Evolutionary conservation across 2,329 filamentous ascomycete genomes (phyloP).

Genomic region (Byssoonygena ceratinophila): DNA sequence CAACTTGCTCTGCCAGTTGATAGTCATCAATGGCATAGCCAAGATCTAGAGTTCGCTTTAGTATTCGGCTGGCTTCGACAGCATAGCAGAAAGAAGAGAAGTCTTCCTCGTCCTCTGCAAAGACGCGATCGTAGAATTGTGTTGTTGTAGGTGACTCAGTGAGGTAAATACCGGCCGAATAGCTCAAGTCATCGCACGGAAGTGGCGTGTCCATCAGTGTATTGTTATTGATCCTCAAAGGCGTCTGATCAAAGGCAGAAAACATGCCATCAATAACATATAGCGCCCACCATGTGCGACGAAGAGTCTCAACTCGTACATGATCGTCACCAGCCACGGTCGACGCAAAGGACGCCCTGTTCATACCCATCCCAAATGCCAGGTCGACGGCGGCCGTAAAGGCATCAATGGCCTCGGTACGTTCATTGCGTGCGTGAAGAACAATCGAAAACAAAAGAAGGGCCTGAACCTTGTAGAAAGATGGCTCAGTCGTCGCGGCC

Average conservation of each 20-base stretch:
- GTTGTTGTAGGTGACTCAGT: conserved; percentile 52
- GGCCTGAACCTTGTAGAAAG: conserved; percentile 62
- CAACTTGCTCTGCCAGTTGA: conserved; percentile 45
- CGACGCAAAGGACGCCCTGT: conserved; percentile 56
- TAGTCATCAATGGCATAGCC: conserved; percentile 28
- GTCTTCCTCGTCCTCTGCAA: conserved; percentile 52
- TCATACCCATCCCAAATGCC: conserved; percentile 65
- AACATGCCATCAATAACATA: conserved; percentile 78
- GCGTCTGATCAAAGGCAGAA: conserved; percentile 52
- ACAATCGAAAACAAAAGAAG: conserved; percentile 66
- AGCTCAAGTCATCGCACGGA: conserved; percentile 71
- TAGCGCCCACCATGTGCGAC: conserved; percentile 82
- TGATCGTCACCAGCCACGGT: conserved; percentile 53
- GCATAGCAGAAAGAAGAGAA: conserved; percentile 83
- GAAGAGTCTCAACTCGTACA: conserved; percentile 69
- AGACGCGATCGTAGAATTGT: conserved; percentile 68
- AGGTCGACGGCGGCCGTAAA: conserved; percentile 58
- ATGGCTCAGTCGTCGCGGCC: conserved; percentile 32
- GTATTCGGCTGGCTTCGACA: conserved; percentile 66
- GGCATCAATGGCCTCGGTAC: conserved; percentile 56
- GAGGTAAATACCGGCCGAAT: conserved; percentile 43
- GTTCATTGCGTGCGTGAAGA: conserved; percentile 64
- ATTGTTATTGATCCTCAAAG: conserved; percentile 55
- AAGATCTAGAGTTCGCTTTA: conserved; percentile 59
- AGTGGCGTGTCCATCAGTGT: conserved; percentile 58